phyloP scores from a whole-genome alignment of 345 rosid genomes.

The Draba incana region DNA sequence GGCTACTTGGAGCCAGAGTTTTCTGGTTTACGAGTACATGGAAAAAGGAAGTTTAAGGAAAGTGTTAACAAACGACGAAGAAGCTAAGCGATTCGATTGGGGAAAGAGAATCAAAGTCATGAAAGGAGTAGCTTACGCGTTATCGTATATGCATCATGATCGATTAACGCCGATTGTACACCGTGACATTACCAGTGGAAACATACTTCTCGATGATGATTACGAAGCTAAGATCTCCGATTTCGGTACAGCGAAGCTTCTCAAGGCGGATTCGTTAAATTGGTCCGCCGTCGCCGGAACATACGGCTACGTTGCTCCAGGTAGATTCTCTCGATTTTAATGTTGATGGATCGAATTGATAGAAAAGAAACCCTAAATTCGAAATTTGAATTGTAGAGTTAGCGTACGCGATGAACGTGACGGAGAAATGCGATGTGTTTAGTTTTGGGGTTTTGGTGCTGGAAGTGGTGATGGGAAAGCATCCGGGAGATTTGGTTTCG shows the following conservation, averaged over 20 bases:
- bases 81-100: slow-evolving; percentile 38
- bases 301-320: slow-evolving; percentile 50
- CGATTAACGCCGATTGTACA: slow-evolving; percentile 38
- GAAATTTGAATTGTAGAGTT: slow-evolving; percentile 19
- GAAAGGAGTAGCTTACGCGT: slow-evolving; percentile 47
- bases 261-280: slow-evolving; percentile 31
- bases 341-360: no score
- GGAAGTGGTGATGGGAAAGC: slow-evolving; percentile 37
- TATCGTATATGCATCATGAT: slow-evolving; percentile 51
- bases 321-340: slow-evolving; percentile 11
- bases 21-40: slow-evolving; percentile 39
- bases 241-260: slow-evolving; percentile 46
- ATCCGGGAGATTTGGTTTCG: slow-evolving; percentile 41
- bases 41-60: slow-evolving; percentile 43
- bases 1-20: slow-evolving; percentile 39
- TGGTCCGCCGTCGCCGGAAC: slow-evolving; percentile 45
- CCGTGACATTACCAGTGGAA: slow-evolving; percentile 45
- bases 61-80: slow-evolving; percentile 11
- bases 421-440: slow-evolving; percentile 30
- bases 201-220: slow-evolving; percentile 40
- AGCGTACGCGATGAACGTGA: slow-evolving; percentile 31
- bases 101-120: slow-evolving; percentile 35
- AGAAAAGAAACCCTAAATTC: not conserved
- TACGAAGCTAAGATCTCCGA: slow-evolving; percentile 46
- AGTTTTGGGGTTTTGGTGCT: slow-evolving; percentile 45